Evolutionary conservation across 768 basidiomycete genomes (phyloP), one percentile per base, ranked within the genome.

Genomic region (Leccinum disarticulatum): DNA sequence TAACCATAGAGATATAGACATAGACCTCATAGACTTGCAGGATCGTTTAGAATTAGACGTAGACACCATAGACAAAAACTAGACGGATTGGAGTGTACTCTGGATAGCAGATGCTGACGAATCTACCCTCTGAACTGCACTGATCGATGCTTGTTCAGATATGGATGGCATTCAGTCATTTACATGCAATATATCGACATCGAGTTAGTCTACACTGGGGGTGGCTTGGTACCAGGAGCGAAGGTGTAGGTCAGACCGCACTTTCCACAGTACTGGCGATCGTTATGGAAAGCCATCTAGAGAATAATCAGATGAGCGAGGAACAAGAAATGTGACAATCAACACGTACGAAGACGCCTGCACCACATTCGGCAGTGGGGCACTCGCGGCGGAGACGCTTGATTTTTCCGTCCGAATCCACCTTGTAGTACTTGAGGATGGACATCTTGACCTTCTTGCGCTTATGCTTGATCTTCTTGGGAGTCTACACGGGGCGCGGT

Each of bases 361-460:
- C 90, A 77, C 90, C 90, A 63, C 89, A 91, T 76, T 88, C 88
- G 65, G 88, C 86, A 58, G 81, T 82, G 59, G 86, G 91, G 81
- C 97, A 99, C 77, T 98, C 96, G 68, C 97, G 93, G 73, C 96
- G 87, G 62, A 99, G 87, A 75, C 97, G 94, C 85, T 97, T 97
- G 84, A 98, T 95, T 81, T 97, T 98, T 76, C 96, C 97, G 69
- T 98, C 96, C 50, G 95, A 95, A 80, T 98, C 96, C 69, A 99
- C 95, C 82, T 97, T 96, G 84, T 98, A 99, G 86, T 97, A 99
- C 81, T 98, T 98, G 77, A 99, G 83, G 81, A 98, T 97, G 72
- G 95, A 81, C 94, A 99, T 98, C 90, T 98, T 98, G 83, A 96
- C 93, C 85, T 98, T 97, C 86, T 98, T 98, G 78, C 91, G 89